Evolutionary conservation across 2,329 filamentous ascomycete species (phyloP), one percentile per base, ranked within the genome.

Genomic region (Apiospora marii): DNA sequence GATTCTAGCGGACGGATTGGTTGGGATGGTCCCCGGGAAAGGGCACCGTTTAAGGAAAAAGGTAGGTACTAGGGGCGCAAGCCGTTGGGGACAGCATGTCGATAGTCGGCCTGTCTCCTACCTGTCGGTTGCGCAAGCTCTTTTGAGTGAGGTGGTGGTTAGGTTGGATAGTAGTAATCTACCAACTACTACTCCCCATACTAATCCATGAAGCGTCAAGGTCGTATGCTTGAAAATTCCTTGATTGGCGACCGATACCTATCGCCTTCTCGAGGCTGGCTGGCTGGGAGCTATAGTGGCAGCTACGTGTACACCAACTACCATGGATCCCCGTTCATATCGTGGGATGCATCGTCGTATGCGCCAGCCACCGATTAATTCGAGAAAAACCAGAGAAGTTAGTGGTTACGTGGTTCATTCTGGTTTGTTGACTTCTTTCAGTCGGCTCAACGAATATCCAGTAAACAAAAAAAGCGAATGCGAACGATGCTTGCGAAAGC

Each of bases 1-100:
- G 30, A 37, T n/a, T 64, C 34, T 41, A 37, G 58, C 58, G 58
- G 53, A n/a, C 58, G 58, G 34, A 64, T 64, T 64, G 58, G 58
- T 64, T 64, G 58, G 34, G 30, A 64, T 61, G 30, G 58, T 64
- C 58, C 58, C 58, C 58, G 58, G 58, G 19, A 19, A 41, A 64
- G 34, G 34, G 8, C 30, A 64, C 58, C 58, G 58, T 64, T 64
- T 22, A 34, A n/a, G 58, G 51, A 24, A 61, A 64, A 64, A 37
- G n/a, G n/a, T n/a, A 37, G 22, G 30, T 22, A 14, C 58, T 64
- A 64, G n/a, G 19, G n/a, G n/a, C 16, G 6, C 16, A 10, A 61
- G 53, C 53, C 53, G 53, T 61, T 61, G 53, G 53, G 19, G 14
- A 61, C 53, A 61, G 34, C 27, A 61, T 2, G 16, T 61, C 30